Base-by-base conservation (phyloP, 345 rosid genomes). In the Gossypium longicalyx region DNA sequence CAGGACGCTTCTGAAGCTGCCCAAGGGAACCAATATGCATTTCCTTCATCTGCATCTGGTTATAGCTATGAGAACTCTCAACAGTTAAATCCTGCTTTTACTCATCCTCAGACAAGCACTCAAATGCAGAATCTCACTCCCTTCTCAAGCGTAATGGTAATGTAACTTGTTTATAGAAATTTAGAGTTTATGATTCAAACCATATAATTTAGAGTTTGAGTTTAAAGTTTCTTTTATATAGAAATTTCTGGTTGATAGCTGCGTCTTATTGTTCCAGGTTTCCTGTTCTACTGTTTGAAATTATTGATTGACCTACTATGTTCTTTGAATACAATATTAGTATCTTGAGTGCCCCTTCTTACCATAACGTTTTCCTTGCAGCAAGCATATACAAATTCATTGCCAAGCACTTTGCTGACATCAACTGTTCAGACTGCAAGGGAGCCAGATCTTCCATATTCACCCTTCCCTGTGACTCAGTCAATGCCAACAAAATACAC, bases 101-200 rank as follows among this genome's bases (percentile, higher is more conserved):
- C 76, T 72, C 86, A 89, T 20, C 65, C 78, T 13, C 91, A 86
- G 77, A 76, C 96, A 78, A 86, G 83, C 85, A 78, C 89, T 12
- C 96, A 89, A 78, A 77, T 89, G 79, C 98, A 87, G 82, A 87
- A 84, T 81, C 89, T 86, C n/a, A 80, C 84, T 76, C 82, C 81
- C 68, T 91, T 93, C 80, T 82, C 98, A 58, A 88, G 80, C 80
- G 89, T 90, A 76, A 89, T 88, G 99, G 99, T 95, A 89, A 83
- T 74, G 49, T 44, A 43, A 9, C 16, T 34, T 64, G 38, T n/a
- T n/a, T n/a, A n/a, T n/a, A n/a, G n/a, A n/a, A n/a, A n/a, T n/a
- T n/a, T n/a, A n/a, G n/a, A n/a, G n/a, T n/a, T 38, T 38, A 62
- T 74, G 77, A 64, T 51, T 19, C n/a, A 51, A 47, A 34, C 41